Conservation (phyloP, 2,329 filamentous ascomycete genomes). For the Xylaria sp. region DNA sequence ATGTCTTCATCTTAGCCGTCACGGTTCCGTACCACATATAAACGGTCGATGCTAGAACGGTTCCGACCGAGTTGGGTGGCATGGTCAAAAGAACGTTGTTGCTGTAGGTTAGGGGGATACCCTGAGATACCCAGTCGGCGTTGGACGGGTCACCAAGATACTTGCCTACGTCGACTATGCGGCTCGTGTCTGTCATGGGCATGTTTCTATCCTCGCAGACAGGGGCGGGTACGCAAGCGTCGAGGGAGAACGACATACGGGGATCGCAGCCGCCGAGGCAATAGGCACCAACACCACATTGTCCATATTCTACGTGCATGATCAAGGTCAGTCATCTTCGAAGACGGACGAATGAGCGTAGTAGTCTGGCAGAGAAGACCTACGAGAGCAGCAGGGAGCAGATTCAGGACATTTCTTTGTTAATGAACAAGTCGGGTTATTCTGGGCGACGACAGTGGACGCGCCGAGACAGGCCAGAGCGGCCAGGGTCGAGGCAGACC, state of each 20-base stretch:
- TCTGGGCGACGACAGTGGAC: conserved; percentile 52
- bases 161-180: conserved; percentile 76
- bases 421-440: conserved; percentile 57
- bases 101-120: conserved; percentile 74
- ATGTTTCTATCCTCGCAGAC: conserved; percentile 81
- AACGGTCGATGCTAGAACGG: conserved; percentile 81
- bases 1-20: conserved; percentile 85
- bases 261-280: conserved; percentile 97
- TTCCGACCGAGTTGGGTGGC: conserved; percentile 85
- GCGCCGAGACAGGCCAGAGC: conserved; percentile 55
- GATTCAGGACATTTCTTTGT: conserved; percentile 74
- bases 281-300: conserved; percentile 93
- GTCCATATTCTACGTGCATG: conserved; percentile 78
- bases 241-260: conserved; percentile 81
- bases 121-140: conserved; percentile 90
- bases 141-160: conserved; percentile 86
- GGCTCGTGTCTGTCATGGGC: conserved; percentile 77
- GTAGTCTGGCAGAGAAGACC: conserved; percentile 49
- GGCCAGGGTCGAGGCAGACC: conserved; percentile 48
- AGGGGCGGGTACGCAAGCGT: conserved; percentile 87
- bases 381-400: conserved; percentile 83
- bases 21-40: conserved; percentile 99
- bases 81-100: conserved; percentile 86
- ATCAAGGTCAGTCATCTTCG: conserved; percentile 21
- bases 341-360: background rate